These are phyloP conservation scores for Saccharomyces hybrid DNA, from an alignment of 1,139 yeast species.

Conservation along the genomic window DNA sequence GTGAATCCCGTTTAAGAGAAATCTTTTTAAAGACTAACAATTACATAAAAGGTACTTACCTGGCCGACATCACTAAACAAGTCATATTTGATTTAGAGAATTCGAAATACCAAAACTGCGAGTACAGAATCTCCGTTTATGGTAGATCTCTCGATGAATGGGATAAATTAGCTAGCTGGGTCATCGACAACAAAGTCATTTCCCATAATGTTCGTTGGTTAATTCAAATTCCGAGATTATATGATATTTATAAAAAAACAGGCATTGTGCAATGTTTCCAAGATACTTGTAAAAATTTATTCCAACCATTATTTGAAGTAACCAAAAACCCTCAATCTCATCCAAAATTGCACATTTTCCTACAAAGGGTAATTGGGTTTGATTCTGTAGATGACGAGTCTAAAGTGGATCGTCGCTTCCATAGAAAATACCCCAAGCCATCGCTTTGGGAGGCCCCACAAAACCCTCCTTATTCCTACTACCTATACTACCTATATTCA, in stretches of 20 bases:
- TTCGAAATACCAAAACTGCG: conserved; percentile 94
- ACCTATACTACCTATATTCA: conserved; percentile 79
- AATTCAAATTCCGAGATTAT: conserved; percentile 87
- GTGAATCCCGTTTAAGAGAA: conserved; percentile 93
- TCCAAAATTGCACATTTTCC: conserved; percentile 80
- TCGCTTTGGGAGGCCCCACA: conserved; percentile 64
- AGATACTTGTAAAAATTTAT: conserved; percentile 69
- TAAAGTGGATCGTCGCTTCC: conserved; percentile 74
- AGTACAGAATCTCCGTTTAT: conserved; percentile 86
- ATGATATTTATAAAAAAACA: conserved; percentile 76
- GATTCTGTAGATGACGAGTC: conserved; percentile 98
- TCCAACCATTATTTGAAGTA: conserved; percentile 88
- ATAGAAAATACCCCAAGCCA: conserved; percentile 76
- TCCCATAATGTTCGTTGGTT: conserved; percentile 97
- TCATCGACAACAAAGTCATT: conserved; percentile 81
- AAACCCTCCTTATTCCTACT: conserved; percentile 97
- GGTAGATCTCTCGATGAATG: conserved; percentile 88
- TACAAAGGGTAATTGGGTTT: conserved; percentile 92
- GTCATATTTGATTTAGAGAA: conserved; percentile 90
- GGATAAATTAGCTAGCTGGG: conserved; percentile 94
- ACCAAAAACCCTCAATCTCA: conserved; percentile 74
- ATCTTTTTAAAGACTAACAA: conserved; percentile 94
- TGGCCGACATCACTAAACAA: conserved; percentile 89
- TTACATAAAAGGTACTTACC: conserved; percentile 75
- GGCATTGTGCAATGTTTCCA: conserved; percentile 65